phyloP scores from a whole-genome alignment of 257 asterid species.

The Fraxinus excelsior region DNA sequence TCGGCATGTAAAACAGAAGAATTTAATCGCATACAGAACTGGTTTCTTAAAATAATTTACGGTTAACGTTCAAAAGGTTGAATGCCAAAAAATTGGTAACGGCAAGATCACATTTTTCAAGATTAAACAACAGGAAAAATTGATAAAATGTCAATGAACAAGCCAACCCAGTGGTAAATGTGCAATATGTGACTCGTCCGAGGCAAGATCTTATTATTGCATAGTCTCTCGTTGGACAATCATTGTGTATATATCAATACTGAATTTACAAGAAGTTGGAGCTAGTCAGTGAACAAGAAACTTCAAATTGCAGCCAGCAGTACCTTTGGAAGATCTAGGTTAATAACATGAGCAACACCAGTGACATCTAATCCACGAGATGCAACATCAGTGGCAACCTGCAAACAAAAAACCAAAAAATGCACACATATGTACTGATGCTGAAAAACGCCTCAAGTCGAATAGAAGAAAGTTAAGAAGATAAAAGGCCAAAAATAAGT shows the following conservation, averaged over 20 bases:
- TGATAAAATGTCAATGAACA: conserved; percentile 5
- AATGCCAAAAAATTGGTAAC: background rate
- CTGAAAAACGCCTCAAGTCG: background rate
- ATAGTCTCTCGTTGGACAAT: too few species aligned
- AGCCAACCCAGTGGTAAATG: background rate
- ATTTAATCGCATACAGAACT: background rate
- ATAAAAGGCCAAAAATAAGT: too few species aligned
- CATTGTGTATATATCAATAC: background rate
- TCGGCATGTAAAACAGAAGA: conserved; percentile 14
- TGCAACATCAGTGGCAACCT: conserved; percentile 98
- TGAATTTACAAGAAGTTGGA: background rate
- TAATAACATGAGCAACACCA: conserved; percentile 81
- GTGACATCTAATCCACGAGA: conserved; percentile 91
- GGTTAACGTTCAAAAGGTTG: background rate
- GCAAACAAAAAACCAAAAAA: conserved; percentile 31
- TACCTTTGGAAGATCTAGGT: conserved; percentile 90
- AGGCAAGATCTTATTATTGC: too few species aligned
- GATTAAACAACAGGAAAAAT: background rate
- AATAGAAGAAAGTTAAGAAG: background rate
- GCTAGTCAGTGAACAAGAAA: conserved; percentile 13
- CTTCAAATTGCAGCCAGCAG: conserved; percentile 21
- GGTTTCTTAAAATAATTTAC: background rate
- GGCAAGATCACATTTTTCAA: background rate
- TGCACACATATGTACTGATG: background rate
- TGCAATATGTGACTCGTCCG: too few species aligned